Percentiles rank a stretch among this genome's conserved stretches.
phyloP scores from a whole-genome alignment of 169 alveolate genomes.

The Eimeria praecox region DNA sequence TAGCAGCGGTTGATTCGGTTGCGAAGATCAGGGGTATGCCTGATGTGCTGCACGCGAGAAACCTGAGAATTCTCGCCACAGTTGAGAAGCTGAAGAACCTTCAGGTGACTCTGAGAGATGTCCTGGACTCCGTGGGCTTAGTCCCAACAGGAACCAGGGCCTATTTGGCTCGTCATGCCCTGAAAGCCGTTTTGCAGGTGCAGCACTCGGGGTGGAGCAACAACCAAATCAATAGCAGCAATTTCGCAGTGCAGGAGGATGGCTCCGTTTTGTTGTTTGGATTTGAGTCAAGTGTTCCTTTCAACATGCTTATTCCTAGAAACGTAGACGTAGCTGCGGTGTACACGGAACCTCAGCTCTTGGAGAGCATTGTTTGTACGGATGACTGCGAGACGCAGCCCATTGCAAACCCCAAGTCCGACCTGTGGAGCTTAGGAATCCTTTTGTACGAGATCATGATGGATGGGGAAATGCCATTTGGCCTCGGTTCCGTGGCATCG shows the following conservation, averaged over 20 bases:
- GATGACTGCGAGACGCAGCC: neutral
- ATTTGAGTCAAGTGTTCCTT: slow-evolving; percentile 18
- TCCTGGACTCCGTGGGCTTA: neutral
- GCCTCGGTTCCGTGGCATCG: neutral
- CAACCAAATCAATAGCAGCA: slow-evolving; percentile 9
- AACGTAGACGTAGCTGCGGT: neutral
- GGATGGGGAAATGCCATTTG: slow-evolving; percentile 45
- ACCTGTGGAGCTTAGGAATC: slow-evolving; percentile 50
- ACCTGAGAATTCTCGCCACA: neutral
- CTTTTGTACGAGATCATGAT: slow-evolving; percentile 40
- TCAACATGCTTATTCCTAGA: neutral
- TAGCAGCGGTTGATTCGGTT: neutral
- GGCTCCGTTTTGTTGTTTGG: slow-evolving; percentile 10
- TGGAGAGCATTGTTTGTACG: neutral
- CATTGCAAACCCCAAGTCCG: neutral
- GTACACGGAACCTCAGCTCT: slow-evolving; percentile 25
- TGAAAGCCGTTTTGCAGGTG: slow-evolving; percentile 26
- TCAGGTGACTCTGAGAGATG: neutral
- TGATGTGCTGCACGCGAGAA: neutral
- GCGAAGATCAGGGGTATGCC: neutral
- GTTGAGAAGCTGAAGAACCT: neutral
- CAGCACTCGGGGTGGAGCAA: slow-evolving; percentile 42
- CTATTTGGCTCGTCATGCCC: slow-evolving; percentile 5
- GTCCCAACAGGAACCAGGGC: slow-evolving; percentile 28
- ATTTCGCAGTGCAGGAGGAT: neutral